These are phyloP conservation scores for Aspergillus sclerotioniger DNA, from an alignment of 495 filamentous ascomycete genomes.

Conservation along the genomic window DNA sequence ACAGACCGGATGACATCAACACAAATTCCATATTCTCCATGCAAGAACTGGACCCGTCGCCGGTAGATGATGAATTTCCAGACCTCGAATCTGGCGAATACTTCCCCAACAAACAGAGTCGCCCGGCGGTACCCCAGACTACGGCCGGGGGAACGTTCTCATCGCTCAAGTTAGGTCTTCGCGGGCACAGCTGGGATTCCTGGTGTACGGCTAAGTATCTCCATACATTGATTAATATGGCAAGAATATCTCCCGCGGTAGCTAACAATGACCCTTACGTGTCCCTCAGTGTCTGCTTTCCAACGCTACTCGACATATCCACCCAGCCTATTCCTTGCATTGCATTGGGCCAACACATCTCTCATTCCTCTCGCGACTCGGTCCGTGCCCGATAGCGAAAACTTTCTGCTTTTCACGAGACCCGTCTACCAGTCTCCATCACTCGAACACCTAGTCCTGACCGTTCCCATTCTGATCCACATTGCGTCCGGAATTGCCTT, in stretches of 20 bases:
- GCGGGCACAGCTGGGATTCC: slow-evolving; percentile 57
- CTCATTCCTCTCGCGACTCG: slow-evolving; percentile 64
- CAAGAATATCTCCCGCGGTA: slow-evolving; percentile 1
- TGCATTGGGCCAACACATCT: slow-evolving; percentile 81
- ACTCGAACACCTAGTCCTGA: slow-evolving; percentile 47
- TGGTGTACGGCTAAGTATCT: slow-evolving; percentile 49
- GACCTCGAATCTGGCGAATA: slow-evolving; percentile 57
- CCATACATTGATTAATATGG: slow-evolving; percentile 10
- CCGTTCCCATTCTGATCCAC: slow-evolving; percentile 47
- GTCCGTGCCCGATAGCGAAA: slow-evolving; percentile 51
- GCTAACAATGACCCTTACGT: slow-evolving; percentile 1
- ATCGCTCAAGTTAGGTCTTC: slow-evolving; percentile 52
- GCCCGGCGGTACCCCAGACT: slow-evolving; percentile 14
- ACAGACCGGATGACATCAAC: slow-evolving; percentile 33
- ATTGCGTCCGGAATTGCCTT: slow-evolving; percentile 67
- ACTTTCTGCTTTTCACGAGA: slow-evolving; percentile 60
- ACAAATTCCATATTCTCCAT: slow-evolving; percentile 59
- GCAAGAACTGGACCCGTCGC: slow-evolving; percentile 76
- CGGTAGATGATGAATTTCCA: slow-evolving; percentile 63
- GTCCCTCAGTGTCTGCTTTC: slow-evolving; percentile 63
- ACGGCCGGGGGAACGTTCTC: slow-evolving; percentile 20
- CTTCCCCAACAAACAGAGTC: slow-evolving; percentile 39
- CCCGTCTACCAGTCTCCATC: slow-evolving; percentile 75
- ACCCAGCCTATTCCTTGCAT: slow-evolving; percentile 70
- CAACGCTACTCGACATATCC: slow-evolving; percentile 88